Conservation (phyloP, 2,329 filamentous ascomycete species). For the Trichophyton verrucosum region DNA sequence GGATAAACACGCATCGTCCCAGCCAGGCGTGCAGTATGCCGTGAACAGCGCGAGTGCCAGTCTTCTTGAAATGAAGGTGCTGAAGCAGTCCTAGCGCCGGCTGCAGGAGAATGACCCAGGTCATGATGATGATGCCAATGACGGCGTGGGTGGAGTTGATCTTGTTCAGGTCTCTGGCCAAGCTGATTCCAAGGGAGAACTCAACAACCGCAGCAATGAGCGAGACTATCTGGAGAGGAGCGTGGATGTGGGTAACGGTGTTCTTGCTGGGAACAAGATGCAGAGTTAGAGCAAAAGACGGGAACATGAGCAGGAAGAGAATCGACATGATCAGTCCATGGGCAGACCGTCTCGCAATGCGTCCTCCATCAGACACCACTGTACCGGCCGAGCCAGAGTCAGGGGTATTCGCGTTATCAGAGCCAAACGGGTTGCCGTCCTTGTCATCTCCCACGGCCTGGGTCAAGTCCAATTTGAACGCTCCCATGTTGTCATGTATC, state of each 20-base stretch:
- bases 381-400: not conserved
- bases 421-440: slow-evolving; percentile 23
- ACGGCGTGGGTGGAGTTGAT: slow-evolving; percentile 37
- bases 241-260: slow-evolving; percentile 24
- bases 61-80: slow-evolving; percentile 39
- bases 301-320: slow-evolving; percentile 19
- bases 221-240: slow-evolving; percentile 37
- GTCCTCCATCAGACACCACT: not conserved
- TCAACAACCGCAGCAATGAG: slow-evolving; percentile 38
- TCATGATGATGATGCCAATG: slow-evolving; percentile 43
- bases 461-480: slow-evolving; percentile 38
- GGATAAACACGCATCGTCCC: slow-evolving; percentile 38
- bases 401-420: not conserved
- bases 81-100: slow-evolving; percentile 42
- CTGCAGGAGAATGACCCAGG: slow-evolving; percentile 44
- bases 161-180: slow-evolving; percentile 31
- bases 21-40: slow-evolving; percentile 42
- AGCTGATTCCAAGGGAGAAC: slow-evolving; percentile 40
- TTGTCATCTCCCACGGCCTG: slow-evolving; percentile 39
- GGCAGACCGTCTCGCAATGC: slow-evolving; percentile 11
- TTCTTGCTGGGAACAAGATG: slow-evolving; percentile 10
- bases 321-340: slow-evolving; percentile 20
- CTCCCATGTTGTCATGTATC: slow-evolving; percentile 34
- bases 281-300: slow-evolving; percentile 15
- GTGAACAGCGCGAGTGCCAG: slow-evolving; percentile 33